Percentiles rank a stretch among this genome's conserved stretches.
Conservation (phyloP, 345 rosid genomes). For the Salix viminalis region DNA sequence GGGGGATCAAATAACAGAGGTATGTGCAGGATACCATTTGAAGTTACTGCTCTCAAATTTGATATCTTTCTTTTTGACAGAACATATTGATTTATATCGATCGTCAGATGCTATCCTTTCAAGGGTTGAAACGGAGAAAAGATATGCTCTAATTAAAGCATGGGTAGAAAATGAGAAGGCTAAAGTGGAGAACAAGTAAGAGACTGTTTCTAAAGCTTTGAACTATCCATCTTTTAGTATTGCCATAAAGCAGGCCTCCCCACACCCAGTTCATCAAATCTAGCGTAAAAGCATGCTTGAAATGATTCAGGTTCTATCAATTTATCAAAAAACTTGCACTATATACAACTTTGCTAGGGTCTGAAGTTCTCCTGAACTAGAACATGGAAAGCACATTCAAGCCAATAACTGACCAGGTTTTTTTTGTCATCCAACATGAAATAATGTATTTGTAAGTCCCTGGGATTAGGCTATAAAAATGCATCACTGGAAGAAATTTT, state of each 20-base stretch:
- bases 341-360: background rate
- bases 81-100: background rate
- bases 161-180: constrained; percentile 90
- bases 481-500: background rate
- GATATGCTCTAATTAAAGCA: constrained; percentile 55
- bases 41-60: background rate
- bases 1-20: constrained; percentile 26
- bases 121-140: constrained; percentile 54
- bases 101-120: constrained; percentile 44
- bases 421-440: background rate
- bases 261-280: background rate
- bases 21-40: background rate
- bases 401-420: background rate
- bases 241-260: background rate
- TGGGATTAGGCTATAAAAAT: background rate
- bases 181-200: constrained; percentile 75
- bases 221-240: background rate
- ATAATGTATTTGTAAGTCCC: background rate
- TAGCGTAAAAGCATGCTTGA: background rate
- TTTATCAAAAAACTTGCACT: background rate
- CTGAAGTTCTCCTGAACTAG: background rate
- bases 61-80: background rate
- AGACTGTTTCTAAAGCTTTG: background rate
- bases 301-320: background rate
- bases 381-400: background rate